phyloP scores from a whole-genome alignment of 2,329 filamentous ascomycete genomes.

The Paraconiothyrium sp. region DNA sequence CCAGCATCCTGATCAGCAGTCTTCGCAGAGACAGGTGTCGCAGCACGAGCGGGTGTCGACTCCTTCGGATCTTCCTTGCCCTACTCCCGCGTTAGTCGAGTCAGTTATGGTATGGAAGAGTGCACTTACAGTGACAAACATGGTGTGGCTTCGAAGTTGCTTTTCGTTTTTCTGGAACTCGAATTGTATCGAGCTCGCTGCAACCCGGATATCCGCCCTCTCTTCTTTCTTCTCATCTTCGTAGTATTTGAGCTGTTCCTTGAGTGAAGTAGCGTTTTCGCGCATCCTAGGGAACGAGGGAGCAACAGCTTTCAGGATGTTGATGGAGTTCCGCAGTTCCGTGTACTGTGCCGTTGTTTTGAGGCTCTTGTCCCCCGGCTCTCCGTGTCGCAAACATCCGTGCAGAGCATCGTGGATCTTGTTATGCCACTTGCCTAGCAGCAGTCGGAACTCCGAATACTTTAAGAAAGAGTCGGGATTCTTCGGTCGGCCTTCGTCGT shows the following conservation, averaged over 20 bases:
- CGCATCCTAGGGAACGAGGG: constrained; percentile 89
- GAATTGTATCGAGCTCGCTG: constrained; percentile 75
- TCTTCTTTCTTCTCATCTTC: constrained; percentile 63
- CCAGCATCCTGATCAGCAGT: constrained; percentile 54
- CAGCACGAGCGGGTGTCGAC: constrained; percentile 28
- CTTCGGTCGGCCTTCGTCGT: constrained; percentile 74
- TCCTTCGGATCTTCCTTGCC: constrained; percentile 27
- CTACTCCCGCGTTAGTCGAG: constrained; percentile 28
- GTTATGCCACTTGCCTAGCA: constrained; percentile 91
- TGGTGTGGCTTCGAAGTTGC: constrained; percentile 78
- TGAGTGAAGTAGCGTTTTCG: constrained; percentile 78
- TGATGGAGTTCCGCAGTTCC: constrained; percentile 96
- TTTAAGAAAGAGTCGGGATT: constrained; percentile 68
- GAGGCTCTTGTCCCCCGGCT: constrained; percentile 68
- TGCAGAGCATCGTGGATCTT: constrained; percentile 77
- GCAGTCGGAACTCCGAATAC: constrained; percentile 84
- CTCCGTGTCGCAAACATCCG: constrained; percentile 3
- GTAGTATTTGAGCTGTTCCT: constrained; percentile 71
- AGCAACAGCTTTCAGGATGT: constrained; percentile 81
- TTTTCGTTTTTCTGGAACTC: constrained; percentile 73
- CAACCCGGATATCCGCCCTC: constrained; percentile 78
- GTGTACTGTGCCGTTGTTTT: constrained; percentile 89
- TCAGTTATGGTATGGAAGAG: neutral
- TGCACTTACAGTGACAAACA: constrained; percentile 71
- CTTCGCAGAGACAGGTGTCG: constrained; percentile 47